Evolutionary conservation across 2,329 filamentous ascomycete species (phyloP), one percentile per base, ranked within the genome.

Genomic region (Sporothrix pallida): DNA sequence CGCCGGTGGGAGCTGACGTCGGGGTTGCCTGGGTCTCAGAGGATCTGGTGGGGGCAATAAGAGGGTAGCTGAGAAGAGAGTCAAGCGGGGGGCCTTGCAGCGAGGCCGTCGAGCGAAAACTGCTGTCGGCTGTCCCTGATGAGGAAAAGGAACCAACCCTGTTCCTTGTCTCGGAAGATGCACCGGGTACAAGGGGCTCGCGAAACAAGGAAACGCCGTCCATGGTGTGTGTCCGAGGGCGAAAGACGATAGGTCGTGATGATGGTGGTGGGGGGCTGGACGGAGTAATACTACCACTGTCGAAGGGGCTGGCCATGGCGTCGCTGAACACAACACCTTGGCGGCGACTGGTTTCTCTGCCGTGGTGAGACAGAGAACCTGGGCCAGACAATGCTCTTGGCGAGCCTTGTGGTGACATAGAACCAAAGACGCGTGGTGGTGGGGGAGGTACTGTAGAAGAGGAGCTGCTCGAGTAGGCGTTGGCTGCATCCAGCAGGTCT

Each of bases 91-190:
- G 81, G 31, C 82, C 79, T 26, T 81, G 84, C 73, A 84, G 82
- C 56, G 83, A 81, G n/a, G 78, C 81, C 26, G 76, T 76, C 4
- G 75, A 71, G 60, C 79, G 79, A 67, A 79, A 76, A 42, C 23
- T 65, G 71, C 88, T 86, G 26, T 88, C 86, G 74, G 85, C 84
- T 4, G 89, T 87, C 3, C 85, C 83, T 8, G 89, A 86, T 50
- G 90, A 91, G 77, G 91, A 90, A 77, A 93, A 88, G 42, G 92
- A 93, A 69, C 91, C 90, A 60, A 93, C 88, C 70, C 91, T 87
- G 77, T 90, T 88, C 70, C 91, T 87, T 77, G 83, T 86, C 74
- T 89, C 87, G 50, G 80, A 74, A 3, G 80, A 77, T n/a, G 82
- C 79, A 50, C 82, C 78, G 13, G 82, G 79, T 20, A 79, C 80